Evolutionary conservation across 441 rosid genomes (phyloP).

Genomic region (Populus hybrid): DNA sequence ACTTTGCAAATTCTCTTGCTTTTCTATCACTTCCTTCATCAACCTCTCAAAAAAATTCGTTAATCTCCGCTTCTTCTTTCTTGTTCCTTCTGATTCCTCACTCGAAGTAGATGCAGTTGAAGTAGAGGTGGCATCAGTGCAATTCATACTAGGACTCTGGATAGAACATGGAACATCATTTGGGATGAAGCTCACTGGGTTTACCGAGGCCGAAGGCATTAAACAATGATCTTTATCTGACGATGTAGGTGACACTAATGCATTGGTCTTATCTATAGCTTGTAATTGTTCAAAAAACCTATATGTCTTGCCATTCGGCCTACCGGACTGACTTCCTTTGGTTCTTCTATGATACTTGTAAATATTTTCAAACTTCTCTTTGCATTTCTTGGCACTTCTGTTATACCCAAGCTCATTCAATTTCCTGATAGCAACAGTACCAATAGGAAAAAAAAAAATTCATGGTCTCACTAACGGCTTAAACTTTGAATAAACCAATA

Average conservation of each 20-base stretch:
- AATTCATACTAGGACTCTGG: constrained; percentile 17
- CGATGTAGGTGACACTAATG: constrained; percentile 20
- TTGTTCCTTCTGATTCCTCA: constrained; percentile 33
- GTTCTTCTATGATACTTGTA: constrained; percentile 65
- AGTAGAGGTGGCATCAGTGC: constrained; percentile 29
- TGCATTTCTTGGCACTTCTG: constrained; percentile 67
- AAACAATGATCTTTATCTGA: constrained; percentile 20
- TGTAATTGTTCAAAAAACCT: constrained; percentile 59
- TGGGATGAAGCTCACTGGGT: constrained; percentile 25
- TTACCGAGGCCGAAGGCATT: constrained; percentile 11
- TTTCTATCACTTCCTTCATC: constrained; percentile 53
- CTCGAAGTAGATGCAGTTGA: constrained; percentile 34
- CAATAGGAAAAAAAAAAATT: constrained; percentile 6
- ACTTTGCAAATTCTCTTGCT: constrained; percentile 59
- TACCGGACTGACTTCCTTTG: constrained; percentile 42
- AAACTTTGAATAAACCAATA: constrained; percentile 14
- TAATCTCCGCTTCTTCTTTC: constrained; percentile 44
- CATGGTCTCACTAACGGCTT: constrained; percentile 6
- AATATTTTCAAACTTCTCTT: constrained; percentile 68
- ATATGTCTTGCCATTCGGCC: constrained; percentile 39
- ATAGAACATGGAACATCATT: constrained; percentile 26
- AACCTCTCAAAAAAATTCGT: constrained; percentile 39
- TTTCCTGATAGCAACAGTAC: constrained; percentile 41
- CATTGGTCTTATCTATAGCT: constrained; percentile 41
- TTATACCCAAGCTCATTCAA: constrained; percentile 46